Evolutionary conservation across 768 basidiomycete species (phyloP), one percentile per base, ranked within the genome.

Genomic region (Mycena amicta): DNA sequence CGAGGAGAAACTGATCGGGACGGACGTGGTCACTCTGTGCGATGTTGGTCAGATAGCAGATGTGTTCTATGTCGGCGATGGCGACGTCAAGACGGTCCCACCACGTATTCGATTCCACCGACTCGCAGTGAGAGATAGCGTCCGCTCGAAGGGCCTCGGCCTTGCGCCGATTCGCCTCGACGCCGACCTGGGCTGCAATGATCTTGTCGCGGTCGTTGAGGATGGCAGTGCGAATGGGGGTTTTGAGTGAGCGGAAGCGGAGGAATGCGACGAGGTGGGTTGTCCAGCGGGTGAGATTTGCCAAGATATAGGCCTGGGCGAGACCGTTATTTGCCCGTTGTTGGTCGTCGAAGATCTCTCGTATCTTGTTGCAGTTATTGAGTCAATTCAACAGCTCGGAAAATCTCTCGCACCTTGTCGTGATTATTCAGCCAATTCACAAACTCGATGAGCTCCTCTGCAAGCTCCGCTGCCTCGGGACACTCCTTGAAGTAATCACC

Each of bases 201-300:
- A 64, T 57, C 2, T 29, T 26, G n/a, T 29, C 3, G 1, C 60
- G 60, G 3, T 46, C 26, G 4, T 23, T 46, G 12, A 33, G 20
- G 11, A 56, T 53, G 3, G 58, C 61, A 23, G 20, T 25, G 27
- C 49, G 31, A 8, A 65, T 52, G 0, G 63, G 16, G 5, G 31
- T 23, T 15, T 46, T 18, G 20, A 60, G 29, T 5, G 11, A 15
- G 30, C 50, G 26, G 15, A 64, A 46, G 0, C 56, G 59, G 22
- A 27, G 20, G 30, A 52, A 61, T 0, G 63, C 60, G n/a, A 59
- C 23, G 27, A 20, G 55, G 45, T 64, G 63, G 2, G 63, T 59
- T 1, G 64, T 65, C 64, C 64, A 65, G 18, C 61, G 61, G 1
- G 64, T 62, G 39, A 65, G 53, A 30, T 65, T 65, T 2, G 64